Evolutionary conservation across 2,329 filamentous ascomycete species (phyloP).

Genomic region (Diaporthe vexans): DNA sequence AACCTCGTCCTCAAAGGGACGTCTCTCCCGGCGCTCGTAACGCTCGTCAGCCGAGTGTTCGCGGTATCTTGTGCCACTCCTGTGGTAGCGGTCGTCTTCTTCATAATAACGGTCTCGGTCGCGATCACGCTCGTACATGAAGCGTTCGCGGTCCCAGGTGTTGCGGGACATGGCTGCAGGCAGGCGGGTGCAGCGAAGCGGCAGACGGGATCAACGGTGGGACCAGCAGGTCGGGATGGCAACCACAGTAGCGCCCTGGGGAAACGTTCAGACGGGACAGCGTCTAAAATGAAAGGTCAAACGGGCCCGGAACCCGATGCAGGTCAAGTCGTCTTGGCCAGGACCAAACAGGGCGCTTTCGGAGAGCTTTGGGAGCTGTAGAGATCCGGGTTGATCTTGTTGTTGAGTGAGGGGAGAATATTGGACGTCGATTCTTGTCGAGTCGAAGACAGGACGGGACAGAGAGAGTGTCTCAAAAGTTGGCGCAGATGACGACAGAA

Average conservation of each 20-base stretch:
- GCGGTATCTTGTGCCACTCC: slow-evolving; percentile 55
- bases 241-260: slow-evolving; percentile 16
- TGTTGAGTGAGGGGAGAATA: not conserved
- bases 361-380: not conserved
- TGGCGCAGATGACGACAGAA: slow-evolving; percentile 43
- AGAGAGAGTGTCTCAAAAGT: slow-evolving; percentile 32
- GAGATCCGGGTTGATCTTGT: not conserved
- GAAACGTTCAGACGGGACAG: not conserved
- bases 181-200: slow-evolving; percentile 10
- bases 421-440: slow-evolving; percentile 15
- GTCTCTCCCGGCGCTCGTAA: slow-evolving; percentile 60
- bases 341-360: not conserved
- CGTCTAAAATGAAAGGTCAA: not conserved
- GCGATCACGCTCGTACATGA: slow-evolving; percentile 59
- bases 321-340: not conserved
- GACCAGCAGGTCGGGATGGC: slow-evolving; percentile 23
- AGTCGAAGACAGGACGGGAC: slow-evolving; percentile 3
- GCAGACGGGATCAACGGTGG: slow-evolving; percentile 33
- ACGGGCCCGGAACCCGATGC: slow-evolving; percentile 10
- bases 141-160: slow-evolving; percentile 69
- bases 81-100: slow-evolving; percentile 65
- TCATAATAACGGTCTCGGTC: slow-evolving; percentile 66
- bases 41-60: slow-evolving; percentile 65
- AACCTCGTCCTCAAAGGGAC: slow-evolving; percentile 63
- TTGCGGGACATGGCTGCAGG: slow-evolving; percentile 40